phyloP scores from a whole-genome alignment of 139 green algal genomes.

The Ulvella scutata region DNA sequence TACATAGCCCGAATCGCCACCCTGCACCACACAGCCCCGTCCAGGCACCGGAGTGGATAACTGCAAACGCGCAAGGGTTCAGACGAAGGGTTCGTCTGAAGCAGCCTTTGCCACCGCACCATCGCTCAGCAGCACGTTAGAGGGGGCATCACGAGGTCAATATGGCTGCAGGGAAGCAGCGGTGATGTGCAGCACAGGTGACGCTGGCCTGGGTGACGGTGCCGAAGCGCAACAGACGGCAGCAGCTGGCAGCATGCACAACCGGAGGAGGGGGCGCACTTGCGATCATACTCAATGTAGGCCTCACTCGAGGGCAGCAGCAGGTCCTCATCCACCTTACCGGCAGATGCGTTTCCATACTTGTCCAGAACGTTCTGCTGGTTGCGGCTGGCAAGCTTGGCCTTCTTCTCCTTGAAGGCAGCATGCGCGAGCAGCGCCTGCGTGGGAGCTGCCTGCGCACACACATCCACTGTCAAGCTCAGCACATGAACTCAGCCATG shows the following conservation, averaged over 20 bases:
- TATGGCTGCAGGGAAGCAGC: no score
- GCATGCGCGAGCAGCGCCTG: constrained; percentile 66
- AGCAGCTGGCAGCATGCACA: not conserved
- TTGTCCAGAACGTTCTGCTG: constrained; percentile 57
- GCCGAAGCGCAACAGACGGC: not conserved
- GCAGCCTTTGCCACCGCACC: no score
- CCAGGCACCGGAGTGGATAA: no score
- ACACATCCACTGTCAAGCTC: not conserved
- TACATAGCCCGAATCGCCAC: not conserved
- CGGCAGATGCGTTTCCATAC: constrained; percentile 68
- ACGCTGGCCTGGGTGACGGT: no score
- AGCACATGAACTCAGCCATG: no score
- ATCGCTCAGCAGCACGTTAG: no score
- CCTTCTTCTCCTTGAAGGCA: constrained; percentile 88
- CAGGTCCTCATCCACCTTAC: constrained; percentile 37
- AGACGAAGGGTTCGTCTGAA: no score
- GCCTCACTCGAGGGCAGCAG: constrained; percentile 66
- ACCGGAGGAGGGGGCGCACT: not conserved
- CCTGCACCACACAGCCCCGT: no score
- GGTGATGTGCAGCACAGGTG: no score
- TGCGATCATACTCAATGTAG: constrained; percentile 92
- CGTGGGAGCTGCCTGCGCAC: constrained; percentile 56
- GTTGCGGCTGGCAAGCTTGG: constrained; percentile 33
- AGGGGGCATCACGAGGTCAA: no score
- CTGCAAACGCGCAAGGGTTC: no score